phyloP scores from a whole-genome alignment of 495 filamentous ascomycete species.

The Lindgomyces ingoldianus region DNA sequence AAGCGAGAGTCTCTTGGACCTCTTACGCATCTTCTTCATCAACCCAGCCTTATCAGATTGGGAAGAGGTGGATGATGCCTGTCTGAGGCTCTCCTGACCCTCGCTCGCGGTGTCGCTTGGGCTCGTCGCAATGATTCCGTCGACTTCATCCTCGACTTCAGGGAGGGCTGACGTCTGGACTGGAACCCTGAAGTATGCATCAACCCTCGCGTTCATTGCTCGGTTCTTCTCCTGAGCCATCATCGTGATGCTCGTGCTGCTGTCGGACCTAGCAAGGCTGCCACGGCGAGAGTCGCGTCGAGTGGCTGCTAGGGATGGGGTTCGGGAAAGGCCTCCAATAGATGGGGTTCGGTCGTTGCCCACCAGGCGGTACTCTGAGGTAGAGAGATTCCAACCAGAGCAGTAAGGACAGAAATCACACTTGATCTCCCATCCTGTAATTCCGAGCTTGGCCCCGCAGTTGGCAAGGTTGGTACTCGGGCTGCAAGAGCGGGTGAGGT shows the following conservation, averaged over 20 bases:
- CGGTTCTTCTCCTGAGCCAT: slow-evolving; percentile 40
- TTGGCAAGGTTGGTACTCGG: slow-evolving; percentile 42
- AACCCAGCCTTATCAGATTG: slow-evolving; percentile 13
- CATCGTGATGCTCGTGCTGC: slow-evolving; percentile 38
- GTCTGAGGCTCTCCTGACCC: slow-evolving; percentile 28
- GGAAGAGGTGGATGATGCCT: slow-evolving; percentile 15
- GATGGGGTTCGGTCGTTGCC: slow-evolving; percentile 35
- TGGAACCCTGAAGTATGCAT: slow-evolving; percentile 39
- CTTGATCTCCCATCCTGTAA: slow-evolving; percentile 48
- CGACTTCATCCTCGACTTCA: slow-evolving; percentile 13
- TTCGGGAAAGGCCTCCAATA: slow-evolving; percentile 33
- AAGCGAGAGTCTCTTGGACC: slow-evolving; percentile 27
- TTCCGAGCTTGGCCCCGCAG: slow-evolving; percentile 39
- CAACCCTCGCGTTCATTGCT: slow-evolving; percentile 43
- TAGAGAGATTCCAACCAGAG: slow-evolving; percentile 31
- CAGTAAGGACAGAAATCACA: slow-evolving; percentile 48
- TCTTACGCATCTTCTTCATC: slow-evolving; percentile 26
- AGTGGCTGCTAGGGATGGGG: slow-evolving; percentile 25
- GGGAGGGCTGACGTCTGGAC: slow-evolving; percentile 4
- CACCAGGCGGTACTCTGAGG: slow-evolving; percentile 40
- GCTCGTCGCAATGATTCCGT: slow-evolving; percentile 3
- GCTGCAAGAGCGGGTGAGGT: slow-evolving; percentile 39
- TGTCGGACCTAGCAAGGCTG: slow-evolving; percentile 40
- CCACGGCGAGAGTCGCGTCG: slow-evolving; percentile 34
- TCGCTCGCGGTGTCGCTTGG: slow-evolving; percentile 33